These are phyloP conservation scores for Yamadazyma diospyri DNA, from an alignment of 1,139 yeast species.

Conservation along the genomic window DNA sequence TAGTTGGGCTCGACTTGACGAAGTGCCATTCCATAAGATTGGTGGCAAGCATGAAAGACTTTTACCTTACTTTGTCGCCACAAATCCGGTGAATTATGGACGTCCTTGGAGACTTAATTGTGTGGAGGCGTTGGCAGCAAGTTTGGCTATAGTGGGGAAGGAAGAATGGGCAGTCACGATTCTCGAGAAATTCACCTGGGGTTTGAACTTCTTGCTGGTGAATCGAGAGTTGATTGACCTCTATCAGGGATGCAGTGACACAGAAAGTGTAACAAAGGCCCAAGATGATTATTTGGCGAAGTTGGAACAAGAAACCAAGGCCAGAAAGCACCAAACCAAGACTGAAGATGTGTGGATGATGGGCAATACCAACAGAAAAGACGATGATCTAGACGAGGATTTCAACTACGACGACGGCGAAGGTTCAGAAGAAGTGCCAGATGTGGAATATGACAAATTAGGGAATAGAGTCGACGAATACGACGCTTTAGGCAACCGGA, in stretches of 20 bases:
- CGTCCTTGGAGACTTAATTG: conserved; percentile 95
- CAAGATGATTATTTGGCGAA: conserved; percentile 73
- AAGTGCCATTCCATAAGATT: conserved; percentile 87
- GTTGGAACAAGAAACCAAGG: conserved; percentile 65
- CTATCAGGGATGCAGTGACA: conserved; percentile 78
- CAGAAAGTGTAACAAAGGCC: conserved; percentile 67
- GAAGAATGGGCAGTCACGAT: conserved; percentile 82
- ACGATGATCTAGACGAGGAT: conserved; percentile 11
- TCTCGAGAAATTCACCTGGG: conserved; percentile 87
- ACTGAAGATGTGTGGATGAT: conserved; percentile 71
- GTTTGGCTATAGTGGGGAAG: conserved; percentile 92
- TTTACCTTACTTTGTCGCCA: conserved; percentile 90
- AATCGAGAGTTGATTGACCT: conserved; percentile 73
- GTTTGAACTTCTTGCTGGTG: conserved; percentile 75
- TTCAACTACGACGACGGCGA: conserved; percentile 14
- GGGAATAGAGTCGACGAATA: conserved; percentile 8
- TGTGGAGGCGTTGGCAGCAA: conserved; percentile 96
- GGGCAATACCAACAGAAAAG: conserved; percentile 66
- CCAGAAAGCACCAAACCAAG: conserved; percentile 52
- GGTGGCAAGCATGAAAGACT: conserved; percentile 90
- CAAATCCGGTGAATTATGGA: conserved; percentile 96
- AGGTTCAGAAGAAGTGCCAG: conserved; percentile 10
- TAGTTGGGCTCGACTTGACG: conserved; percentile 96
- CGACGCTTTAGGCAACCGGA: conserved; percentile 12
- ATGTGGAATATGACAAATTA: conserved; percentile 7